Evolutionary conservation across 2,329 filamentous ascomycete species (phyloP).

Genomic region (Aspergillus sergii): DNA sequence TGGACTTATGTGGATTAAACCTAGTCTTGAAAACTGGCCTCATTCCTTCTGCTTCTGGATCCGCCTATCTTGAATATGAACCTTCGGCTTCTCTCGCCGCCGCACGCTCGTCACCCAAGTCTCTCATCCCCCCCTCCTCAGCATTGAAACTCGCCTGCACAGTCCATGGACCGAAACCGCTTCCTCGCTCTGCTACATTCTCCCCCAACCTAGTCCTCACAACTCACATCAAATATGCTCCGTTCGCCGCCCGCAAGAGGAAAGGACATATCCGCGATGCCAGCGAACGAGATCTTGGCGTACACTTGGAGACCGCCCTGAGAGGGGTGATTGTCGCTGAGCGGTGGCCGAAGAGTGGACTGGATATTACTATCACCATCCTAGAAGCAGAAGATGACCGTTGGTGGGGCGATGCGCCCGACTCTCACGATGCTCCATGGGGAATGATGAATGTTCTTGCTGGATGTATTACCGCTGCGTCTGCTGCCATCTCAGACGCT

Average conservation of each 20-base stretch:
- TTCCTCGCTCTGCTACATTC: slow-evolving; percentile 87
- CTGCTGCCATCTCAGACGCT: slow-evolving; percentile 89
- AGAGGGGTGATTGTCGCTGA: slow-evolving; percentile 89
- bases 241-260: slow-evolving; percentile 82
- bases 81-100: slow-evolving; percentile 49
- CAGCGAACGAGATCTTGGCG: slow-evolving; percentile 83
- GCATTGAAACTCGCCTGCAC: slow-evolving; percentile 91
- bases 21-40: slow-evolving; percentile 87
- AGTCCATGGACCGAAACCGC: slow-evolving; percentile 87
- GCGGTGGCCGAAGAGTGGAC: slow-evolving; percentile 95
- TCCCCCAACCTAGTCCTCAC: slow-evolving; percentile 89
- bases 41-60: slow-evolving; percentile 90
- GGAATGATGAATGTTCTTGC: slow-evolving; percentile 89
- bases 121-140: slow-evolving; percentile 58
- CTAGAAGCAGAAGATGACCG: slow-evolving; percentile 88
- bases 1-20: slow-evolving; percentile 22
- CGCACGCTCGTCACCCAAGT: slow-evolving; percentile 46
- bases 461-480: slow-evolving; percentile 90
- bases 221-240: slow-evolving; percentile 94
- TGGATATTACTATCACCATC: slow-evolving; percentile 92
- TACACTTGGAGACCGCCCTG: slow-evolving; percentile 88
- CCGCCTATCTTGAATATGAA: slow-evolving; percentile 66
- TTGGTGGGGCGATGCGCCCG: slow-evolving; percentile 61
- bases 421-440: slow-evolving; percentile 66
- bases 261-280: slow-evolving; percentile 85